A percentile compares a stretch with the other conserved stretches of the same genome.
Conservation (phyloP, 495 filamentous ascomycete genomes). For the Lepidopterella palustris region DNA sequence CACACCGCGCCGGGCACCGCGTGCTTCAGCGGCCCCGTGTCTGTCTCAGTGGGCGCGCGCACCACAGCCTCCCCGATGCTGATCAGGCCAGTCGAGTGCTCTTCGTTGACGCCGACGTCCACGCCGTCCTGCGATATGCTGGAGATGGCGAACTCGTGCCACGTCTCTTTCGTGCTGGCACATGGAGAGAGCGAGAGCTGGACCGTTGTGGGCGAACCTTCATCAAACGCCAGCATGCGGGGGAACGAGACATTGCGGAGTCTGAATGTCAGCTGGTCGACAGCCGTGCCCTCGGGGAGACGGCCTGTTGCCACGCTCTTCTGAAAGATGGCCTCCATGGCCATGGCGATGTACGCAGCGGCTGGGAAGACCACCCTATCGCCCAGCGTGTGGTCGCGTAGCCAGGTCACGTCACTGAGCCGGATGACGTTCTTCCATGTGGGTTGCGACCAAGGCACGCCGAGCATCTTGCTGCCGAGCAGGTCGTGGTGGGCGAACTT, state of each 20-base stretch:
- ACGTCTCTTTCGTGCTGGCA: not conserved
- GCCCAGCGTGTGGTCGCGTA: conserved; percentile 11
- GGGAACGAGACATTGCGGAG: conserved; percentile 2
- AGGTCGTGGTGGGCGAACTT: conserved; percentile 6
- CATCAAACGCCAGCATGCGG: not conserved
- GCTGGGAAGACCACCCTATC: conserved; percentile 7
- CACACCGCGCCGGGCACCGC: not conserved
- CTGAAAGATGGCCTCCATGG: conserved; percentile 14
- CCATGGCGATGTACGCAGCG: conserved; percentile 17
- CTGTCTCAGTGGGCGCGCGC: not conserved
- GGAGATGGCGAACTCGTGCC: not conserved
- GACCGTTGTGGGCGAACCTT: not conserved
- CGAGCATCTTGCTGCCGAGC: conserved; percentile 3
- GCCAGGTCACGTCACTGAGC: conserved; percentile 6
- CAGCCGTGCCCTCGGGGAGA: not conserved
- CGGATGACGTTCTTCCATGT: not conserved
- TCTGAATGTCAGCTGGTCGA: not conserved
- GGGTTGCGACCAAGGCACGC: not conserved
- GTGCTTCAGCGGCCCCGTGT: not conserved
- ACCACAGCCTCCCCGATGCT: not conserved
- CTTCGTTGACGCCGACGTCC: too few relatives aligned
- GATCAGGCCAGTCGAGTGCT: not conserved
- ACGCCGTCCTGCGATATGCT: not conserved
- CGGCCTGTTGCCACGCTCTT: not conserved
- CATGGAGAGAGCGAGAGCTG: not conserved